Conservation (phyloP, 2,329 filamentous ascomycete species). For the Phoma sp. region DNA sequence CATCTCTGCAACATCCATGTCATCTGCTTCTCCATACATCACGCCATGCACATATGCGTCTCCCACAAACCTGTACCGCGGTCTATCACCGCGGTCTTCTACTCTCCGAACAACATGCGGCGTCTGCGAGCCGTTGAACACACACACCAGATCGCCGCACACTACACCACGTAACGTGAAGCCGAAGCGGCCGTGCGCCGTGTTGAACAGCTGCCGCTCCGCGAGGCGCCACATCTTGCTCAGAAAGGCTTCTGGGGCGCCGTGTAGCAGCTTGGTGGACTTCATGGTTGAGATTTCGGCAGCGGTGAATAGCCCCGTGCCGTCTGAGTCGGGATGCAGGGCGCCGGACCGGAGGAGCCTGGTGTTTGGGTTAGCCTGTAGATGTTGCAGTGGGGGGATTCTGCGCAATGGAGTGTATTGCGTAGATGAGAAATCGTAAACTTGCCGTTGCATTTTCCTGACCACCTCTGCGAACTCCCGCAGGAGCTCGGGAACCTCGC, state of each 20-base stretch:
- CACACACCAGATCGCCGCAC: conserved; percentile 6
- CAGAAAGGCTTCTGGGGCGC: too few species aligned
- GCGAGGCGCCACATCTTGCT: not conserved
- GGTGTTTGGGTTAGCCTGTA: too few species aligned
- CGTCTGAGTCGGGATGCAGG: too few species aligned
- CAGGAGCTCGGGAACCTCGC: not conserved
- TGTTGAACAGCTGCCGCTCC: conserved; percentile 1
- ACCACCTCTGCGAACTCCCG: too few species aligned
- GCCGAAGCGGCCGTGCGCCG: not conserved
- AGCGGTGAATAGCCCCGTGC: too few species aligned
- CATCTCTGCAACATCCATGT: not conserved
- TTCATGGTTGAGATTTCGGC: too few species aligned
- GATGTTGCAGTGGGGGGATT: too few species aligned
- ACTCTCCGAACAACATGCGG: conserved; percentile 1
- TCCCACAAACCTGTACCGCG: conserved; percentile 9
- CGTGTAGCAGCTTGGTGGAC: too few species aligned
- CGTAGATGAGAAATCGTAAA: too few species aligned
- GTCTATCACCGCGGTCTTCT: not conserved
- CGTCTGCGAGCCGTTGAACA: conserved; percentile 4
- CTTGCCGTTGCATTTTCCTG: too few species aligned
- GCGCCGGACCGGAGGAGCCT: too few species aligned
- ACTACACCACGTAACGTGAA: not conserved
- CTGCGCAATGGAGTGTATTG: too few species aligned
- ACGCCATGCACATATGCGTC: conserved; percentile 12
- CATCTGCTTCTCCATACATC: conserved; percentile 16